Conservation (phyloP, 2,329 filamentous ascomycete species). For the Talaromyces atroroseus region DNA sequence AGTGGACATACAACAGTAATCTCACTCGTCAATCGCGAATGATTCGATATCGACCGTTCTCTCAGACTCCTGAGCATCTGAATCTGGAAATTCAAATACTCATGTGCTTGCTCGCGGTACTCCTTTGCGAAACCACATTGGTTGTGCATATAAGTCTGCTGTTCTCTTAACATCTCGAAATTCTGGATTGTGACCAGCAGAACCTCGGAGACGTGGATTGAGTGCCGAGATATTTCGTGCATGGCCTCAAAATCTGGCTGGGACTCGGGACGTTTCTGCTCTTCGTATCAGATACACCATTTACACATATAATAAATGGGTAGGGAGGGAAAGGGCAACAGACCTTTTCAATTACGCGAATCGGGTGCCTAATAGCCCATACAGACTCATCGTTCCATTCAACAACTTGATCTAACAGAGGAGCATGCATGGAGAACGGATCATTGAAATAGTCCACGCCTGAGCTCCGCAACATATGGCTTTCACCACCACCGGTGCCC, state of each 20-base stretch:
- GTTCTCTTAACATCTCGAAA: slow-evolving; percentile 10
- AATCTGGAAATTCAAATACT: slow-evolving; percentile 12
- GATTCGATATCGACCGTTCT: slow-evolving; percentile 12
- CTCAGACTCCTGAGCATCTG: slow-evolving; percentile 13
- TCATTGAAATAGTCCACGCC: neutral
- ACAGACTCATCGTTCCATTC: slow-evolving; percentile 10
- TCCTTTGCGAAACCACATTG: neutral
- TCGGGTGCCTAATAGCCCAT: slow-evolving; percentile 11
- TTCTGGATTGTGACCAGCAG: slow-evolving; percentile 10
- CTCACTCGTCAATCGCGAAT: slow-evolving; percentile 10
- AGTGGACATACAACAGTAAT: slow-evolving; percentile 8
- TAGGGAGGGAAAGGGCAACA: neutral
- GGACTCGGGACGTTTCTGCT: slow-evolving; percentile 6
- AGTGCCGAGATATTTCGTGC: slow-evolving; percentile 13
- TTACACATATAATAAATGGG: neutral
- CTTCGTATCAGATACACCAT: neutral
- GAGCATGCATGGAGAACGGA: slow-evolving; percentile 11
- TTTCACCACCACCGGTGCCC: neutral
- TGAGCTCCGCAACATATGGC: neutral
- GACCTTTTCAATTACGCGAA: slow-evolving; percentile 11
- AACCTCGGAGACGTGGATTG: slow-evolving; percentile 13
- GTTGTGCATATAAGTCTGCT: slow-evolving; percentile 4
- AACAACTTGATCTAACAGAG: slow-evolving; percentile 10
- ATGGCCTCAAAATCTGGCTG: slow-evolving; percentile 10
- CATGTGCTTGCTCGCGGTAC: slow-evolving; percentile 5